Base-by-base conservation (phyloP, 345 rosid species). In the Lepidium aucheri region DNA sequence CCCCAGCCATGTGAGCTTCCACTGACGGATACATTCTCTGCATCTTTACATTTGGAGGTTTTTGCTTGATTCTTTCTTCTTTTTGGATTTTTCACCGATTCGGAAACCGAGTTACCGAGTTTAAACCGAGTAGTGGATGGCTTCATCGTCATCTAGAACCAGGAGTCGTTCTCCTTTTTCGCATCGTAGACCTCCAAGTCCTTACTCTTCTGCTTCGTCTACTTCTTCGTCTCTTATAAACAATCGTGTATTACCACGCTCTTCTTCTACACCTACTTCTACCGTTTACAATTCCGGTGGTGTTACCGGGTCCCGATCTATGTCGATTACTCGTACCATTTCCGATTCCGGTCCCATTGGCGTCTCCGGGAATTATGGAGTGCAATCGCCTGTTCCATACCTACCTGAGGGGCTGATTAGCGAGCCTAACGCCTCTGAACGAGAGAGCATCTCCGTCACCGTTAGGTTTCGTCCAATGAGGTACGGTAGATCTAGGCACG, bases 381-480 rank as follows among this genome's bases (percentile, higher is more conserved):
- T 53, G 51, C 74, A n/a, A 22, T 30, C 82, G 13, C 82, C 86
- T 17, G 85, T 77, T 20, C 75, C 62, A 35, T 88, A 72, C 72
- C 70, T 80, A 5, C 15, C 85, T 18, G 96, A 87, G 53, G 94
- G 84, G 75, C 51, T 88, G 63, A 54, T 83, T 36, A 77, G 72
- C 11, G 95, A 85, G 68, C 81, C 85, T 7, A 66, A 82, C 44
- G 77, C 81, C 69, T 79, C 86, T 39, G 87, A 84, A 43, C 83
- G 86, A 17, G 96, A 91, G 68, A 91, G 96, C 65, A 87, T 91
- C 61, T 89, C 92, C 60, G 98, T 91, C 58, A 89, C 98, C 74
- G 87, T 91, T 79, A 80, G 98, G 60, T 91, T 91, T 69, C 65
- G 96, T 74, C 96, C 98, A 60, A 55, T 91, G 84, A 91, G 92